These are phyloP conservation scores for Barnettozyma pratensis DNA, from an alignment of 805 yeast species.

Conservation along the genomic window DNA sequence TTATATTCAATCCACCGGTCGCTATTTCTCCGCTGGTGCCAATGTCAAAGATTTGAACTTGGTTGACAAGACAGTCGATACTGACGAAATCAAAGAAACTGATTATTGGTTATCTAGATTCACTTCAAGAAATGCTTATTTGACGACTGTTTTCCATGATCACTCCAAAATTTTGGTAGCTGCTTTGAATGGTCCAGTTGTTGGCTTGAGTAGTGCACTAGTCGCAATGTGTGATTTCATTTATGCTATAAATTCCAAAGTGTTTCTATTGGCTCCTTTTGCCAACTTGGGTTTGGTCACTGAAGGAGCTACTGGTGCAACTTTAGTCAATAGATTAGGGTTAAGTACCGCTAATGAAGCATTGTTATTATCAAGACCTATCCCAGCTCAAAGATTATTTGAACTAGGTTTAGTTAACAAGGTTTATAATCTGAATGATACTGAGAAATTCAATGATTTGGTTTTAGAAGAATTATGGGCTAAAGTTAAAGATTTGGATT, in stretches of 20 bases:
- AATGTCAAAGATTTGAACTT: slow-evolving; percentile 40
- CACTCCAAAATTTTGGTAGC: slow-evolving; percentile 68
- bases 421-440: slow-evolving; percentile 38
- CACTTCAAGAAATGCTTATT: slow-evolving; percentile 64
- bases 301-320: slow-evolving; percentile 72
- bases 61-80: slow-evolving; percentile 8
- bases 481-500: slow-evolving; percentile 31
- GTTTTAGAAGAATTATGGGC: slow-evolving; percentile 36
- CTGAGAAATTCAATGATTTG: slow-evolving; percentile 42
- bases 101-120: slow-evolving; percentile 50
- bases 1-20: slow-evolving; percentile 63
- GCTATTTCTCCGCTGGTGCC: slow-evolving; percentile 83
- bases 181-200: slow-evolving; percentile 82
- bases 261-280: slow-evolving; percentile 68
- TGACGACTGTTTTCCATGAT: slow-evolving; percentile 62
- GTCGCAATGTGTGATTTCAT: slow-evolving; percentile 74
- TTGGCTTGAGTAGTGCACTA: slow-evolving; percentile 72
- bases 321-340: slow-evolving; percentile 68
- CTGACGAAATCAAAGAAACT: slow-evolving; percentile 21
- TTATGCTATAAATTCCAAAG: slow-evolving; percentile 55
- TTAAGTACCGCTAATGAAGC: slow-evolving; percentile 70
- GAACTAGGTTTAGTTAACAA: slow-evolving; percentile 59
- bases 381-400: slow-evolving; percentile 51
- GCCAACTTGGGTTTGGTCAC: slow-evolving; percentile 77
- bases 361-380: slow-evolving; percentile 61